Evolutionary conservation across 805 yeast species (phyloP), one percentile per base, ranked within the genome.

Genomic region (Candida taoyuanica): DNA sequence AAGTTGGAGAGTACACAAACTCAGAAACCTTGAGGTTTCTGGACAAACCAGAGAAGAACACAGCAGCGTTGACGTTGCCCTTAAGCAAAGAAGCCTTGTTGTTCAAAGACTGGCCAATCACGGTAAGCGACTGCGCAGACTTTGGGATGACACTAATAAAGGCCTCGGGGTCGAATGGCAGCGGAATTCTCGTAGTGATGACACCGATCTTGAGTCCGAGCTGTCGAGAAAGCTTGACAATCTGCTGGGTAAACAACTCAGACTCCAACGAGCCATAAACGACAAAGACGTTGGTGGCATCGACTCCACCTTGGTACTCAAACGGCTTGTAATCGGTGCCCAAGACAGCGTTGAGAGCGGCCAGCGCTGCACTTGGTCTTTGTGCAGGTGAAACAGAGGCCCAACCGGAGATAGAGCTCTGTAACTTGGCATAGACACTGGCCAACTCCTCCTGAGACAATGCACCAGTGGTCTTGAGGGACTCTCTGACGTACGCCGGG

Each of bases 281-380:
- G 24, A 88, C 91, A 58, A 85, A 80, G n/a, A 89, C 85, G 17
- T 82, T 76, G 31, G 74, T 75, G 7, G 95, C 81, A 39, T 68
- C 60, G 8, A 59, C 57, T 37, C 68, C 67, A 37, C 96, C 96
- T 42, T 58, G 63, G 62, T 81, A 86, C 60, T 85, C 86, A 53
- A 85, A 83, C 19, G 81, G 76, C 33, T 69, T 60, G 55, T 75
- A 76, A 14, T 60, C 44, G 13, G 82, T 67, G 25, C 79, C 81
- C 15, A 78, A 62, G n/a, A 70, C 58, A 15, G 63, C 47, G 63
- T 81, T 82, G 54, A 82, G 63, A 30, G 67, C 60, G 5, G 57
- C 37, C 30, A 82, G 69, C 12, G 77, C 78, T 28, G 62, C 55
- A 11, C 66, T 60, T 31, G 77, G 57, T 35, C 71, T 65, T 37